Evolutionary conservation across 441 rosid genomes (phyloP).

Genomic region (Iberis amara): DNA sequence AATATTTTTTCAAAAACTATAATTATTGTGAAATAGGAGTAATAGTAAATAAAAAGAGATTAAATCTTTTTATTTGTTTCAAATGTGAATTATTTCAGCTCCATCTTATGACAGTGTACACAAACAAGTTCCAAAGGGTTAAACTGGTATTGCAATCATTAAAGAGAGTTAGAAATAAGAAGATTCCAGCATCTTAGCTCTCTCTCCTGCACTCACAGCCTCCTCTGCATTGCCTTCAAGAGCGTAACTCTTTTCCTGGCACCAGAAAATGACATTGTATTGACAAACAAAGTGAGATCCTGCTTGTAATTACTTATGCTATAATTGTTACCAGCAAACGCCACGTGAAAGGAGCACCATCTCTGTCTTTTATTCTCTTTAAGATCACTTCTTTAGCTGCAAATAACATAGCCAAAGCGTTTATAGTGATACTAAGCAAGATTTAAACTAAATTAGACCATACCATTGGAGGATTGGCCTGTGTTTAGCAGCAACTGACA

Average conservation of each 20-base stretch:
- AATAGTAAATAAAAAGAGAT: too few relatives aligned
- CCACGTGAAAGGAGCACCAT: conserved; percentile 71
- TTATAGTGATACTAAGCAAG: not conserved
- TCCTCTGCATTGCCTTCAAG: conserved; percentile 45
- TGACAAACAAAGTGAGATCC: not conserved
- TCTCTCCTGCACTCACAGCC: conserved; percentile 40
- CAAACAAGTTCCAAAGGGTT: too few relatives aligned
- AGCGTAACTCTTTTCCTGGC: conserved; percentile 58
- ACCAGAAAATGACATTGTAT: conserved; percentile 5
- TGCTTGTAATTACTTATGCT: conserved; percentile 1
- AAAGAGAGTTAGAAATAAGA: conserved; percentile 43
- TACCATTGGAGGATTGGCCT: conserved; percentile 60
- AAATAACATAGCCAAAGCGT: conserved; percentile 17
- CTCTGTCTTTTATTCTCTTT: conserved; percentile 50
- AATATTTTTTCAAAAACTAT: too few relatives aligned
- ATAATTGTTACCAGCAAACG: conserved; percentile 52
- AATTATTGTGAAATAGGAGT: too few relatives aligned
- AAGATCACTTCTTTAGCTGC: conserved; percentile 55
- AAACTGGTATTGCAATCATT: too few relatives aligned
- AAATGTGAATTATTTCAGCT: too few relatives aligned
- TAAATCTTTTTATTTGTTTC: too few relatives aligned
- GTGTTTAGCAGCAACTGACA: conserved; percentile 51
- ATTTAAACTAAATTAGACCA: conserved; percentile 10
- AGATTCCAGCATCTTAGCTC: conserved; percentile 48
- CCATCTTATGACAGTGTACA: too few relatives aligned